A percentile compares a stretch with the other conserved stretches of the same genome.
phyloP scores from a whole-genome alignment of 2,329 filamentous ascomycete genomes.

The Ustulina deusta region DNA sequence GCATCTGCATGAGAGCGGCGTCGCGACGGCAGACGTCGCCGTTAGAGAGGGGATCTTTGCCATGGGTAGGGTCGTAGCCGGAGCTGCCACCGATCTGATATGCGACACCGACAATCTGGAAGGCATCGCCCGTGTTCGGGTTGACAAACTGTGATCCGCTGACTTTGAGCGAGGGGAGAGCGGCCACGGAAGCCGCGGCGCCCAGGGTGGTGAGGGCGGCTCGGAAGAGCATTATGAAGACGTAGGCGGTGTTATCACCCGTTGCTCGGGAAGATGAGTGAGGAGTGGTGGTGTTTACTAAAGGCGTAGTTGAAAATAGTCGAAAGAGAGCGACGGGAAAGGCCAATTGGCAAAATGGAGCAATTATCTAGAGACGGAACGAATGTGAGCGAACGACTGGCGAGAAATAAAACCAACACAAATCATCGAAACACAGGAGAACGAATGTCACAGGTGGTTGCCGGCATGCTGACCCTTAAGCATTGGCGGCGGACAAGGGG shows the following conservation, averaged over 20 bases:
- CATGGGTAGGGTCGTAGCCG: constrained; percentile 66
- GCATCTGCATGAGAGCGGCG: constrained; percentile 73
- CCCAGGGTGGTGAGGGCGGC: constrained; percentile 64
- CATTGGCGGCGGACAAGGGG: constrained; percentile 25
- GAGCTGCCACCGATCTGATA: constrained; percentile 77
- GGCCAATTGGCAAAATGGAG: constrained; percentile 22
- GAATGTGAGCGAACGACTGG: constrained; percentile 27
- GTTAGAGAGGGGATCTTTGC: constrained; percentile 71
- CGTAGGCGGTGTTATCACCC: constrained; percentile 1
- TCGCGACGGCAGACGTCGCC: constrained; percentile 70
- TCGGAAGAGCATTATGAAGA: constrained; percentile 52
- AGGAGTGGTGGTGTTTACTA: constrained; percentile 20
- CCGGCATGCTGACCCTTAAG: constrained; percentile 33
- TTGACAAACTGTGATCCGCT: constrained; percentile 71
- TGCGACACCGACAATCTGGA: constrained; percentile 75
- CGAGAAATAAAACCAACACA: constrained; percentile 27
- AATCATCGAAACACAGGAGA: constrained; percentile 37
- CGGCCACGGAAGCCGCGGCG: constrained; percentile 65
- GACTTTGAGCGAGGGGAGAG: constrained; percentile 69
- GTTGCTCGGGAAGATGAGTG: constrained; percentile 20
- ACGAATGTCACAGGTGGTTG: constrained; percentile 33
- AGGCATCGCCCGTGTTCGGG: constrained; percentile 67
- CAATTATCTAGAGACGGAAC: constrained; percentile 17
- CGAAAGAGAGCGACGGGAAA: constrained; percentile 35
- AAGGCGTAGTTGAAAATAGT: constrained; percentile 23